These are phyloP conservation scores for Gossypium bickii DNA, from an alignment of 345 rosid species.

Conservation along the genomic window DNA sequence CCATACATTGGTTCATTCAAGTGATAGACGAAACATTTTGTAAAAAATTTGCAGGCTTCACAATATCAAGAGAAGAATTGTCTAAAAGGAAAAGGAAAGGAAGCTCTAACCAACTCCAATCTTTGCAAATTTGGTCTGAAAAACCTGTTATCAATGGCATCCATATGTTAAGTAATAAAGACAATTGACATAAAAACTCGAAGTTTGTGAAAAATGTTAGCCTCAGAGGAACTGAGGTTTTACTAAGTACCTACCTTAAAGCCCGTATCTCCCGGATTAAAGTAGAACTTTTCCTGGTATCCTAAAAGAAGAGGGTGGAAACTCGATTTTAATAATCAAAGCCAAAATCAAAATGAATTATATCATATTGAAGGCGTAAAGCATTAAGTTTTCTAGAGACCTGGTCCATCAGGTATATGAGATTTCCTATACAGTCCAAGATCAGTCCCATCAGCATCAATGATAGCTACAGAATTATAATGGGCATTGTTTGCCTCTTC, in stretches of 20 bases:
- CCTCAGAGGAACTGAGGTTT: not conserved
- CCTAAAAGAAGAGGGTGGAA: conserved; percentile 36
- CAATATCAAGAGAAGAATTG: not conserved
- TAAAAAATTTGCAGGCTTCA: not conserved
- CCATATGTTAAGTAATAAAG: conserved; percentile 11
- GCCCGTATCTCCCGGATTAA: conserved; percentile 95
- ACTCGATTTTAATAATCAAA: conserved; percentile 14
- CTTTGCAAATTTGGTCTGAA: conserved; percentile 80
- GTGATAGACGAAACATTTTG: not conserved
- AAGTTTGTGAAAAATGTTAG: not conserved
- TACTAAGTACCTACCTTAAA: conserved; percentile 61
- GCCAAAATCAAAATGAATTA: conserved; percentile 1
- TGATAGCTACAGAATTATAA: conserved; percentile 81
- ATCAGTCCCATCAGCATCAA: conserved; percentile 92
- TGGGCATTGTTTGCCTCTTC: conserved; percentile 94
- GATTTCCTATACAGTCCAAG: conserved; percentile 92
- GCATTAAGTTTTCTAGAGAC: conserved; percentile 30
- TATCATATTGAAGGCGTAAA: conserved; percentile 13
- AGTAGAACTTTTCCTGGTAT: conserved; percentile 95
- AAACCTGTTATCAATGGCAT: conserved; percentile 51
- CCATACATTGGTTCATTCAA: conserved; percentile 2
- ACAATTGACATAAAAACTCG: conserved; percentile 5
- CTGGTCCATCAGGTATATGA: conserved; percentile 98
- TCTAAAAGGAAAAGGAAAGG: not conserved
- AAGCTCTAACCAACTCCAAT: conserved; percentile 77